These are phyloP conservation scores for Coemansia sp. DNA, from an alignment of 192 early-diverging fungal genomes.

Conservation along the genomic window DNA sequence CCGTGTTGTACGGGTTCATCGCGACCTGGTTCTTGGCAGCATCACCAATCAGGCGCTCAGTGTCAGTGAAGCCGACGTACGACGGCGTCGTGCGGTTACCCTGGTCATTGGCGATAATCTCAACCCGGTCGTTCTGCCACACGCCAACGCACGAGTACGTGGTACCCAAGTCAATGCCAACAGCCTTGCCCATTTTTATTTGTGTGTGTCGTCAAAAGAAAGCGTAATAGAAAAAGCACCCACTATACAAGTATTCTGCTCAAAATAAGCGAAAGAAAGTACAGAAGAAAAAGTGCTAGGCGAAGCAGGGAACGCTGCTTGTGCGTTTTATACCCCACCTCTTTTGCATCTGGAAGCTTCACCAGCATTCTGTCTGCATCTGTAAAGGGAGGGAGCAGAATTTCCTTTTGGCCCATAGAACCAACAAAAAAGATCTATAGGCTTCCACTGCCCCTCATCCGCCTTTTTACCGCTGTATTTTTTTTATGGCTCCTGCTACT, in stretches of 20 bases:
- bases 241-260: constrained; percentile 9
- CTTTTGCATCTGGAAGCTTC: constrained; percentile 15
- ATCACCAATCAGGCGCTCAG: constrained; percentile 98
- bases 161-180: constrained; percentile 66
- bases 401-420: constrained; percentile 12
- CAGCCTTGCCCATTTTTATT: constrained; percentile 51
- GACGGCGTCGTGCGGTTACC: constrained; percentile 98
- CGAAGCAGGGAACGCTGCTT: background rate
- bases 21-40: constrained; percentile 99
- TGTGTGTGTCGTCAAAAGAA: constrained; percentile 12
- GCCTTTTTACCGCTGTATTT: background rate
- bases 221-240: constrained; percentile 6
- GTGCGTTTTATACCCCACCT: constrained; percentile 5
- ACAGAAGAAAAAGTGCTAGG: constrained; percentile 7
- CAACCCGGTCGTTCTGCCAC: constrained; percentile 78
- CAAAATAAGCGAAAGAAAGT: constrained; percentile 1
- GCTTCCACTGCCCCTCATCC: constrained; percentile 29
- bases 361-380: constrained; percentile 9
- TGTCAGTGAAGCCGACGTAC: constrained; percentile 95
- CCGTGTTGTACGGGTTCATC: constrained; percentile 98
- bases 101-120: constrained; percentile 99
- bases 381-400: constrained; percentile 3
- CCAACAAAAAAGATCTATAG: constrained; percentile 25
- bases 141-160: constrained; percentile 65
- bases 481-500: background rate